Percentiles rank a stretch among this genome's conserved stretches.
Evolutionary conservation across 2,329 filamentous ascomycete species (phyloP).

Genomic region (Alternaria sp.): DNA sequence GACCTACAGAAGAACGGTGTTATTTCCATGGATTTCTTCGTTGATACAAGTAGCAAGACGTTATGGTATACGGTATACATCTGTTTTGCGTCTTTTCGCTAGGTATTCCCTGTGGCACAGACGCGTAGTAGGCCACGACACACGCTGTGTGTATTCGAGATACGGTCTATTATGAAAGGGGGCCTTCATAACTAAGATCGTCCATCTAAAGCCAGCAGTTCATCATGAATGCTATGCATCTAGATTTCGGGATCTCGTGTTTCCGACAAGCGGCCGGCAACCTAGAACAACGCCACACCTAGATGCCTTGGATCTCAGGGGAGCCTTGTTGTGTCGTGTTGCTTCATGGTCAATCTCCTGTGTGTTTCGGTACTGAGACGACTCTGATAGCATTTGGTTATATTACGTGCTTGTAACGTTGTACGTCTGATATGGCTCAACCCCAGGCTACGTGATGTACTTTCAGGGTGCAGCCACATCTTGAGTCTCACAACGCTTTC

Average conservation of each 20-base stretch:
- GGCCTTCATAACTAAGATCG: background rate
- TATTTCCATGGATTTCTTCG: background rate
- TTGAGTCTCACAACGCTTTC: slow-evolving; percentile 27
- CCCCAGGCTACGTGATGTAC: slow-evolving; percentile 18
- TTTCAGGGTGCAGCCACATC: slow-evolving; percentile 35
- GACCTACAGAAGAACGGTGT: background rate
- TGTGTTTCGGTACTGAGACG: slow-evolving; percentile 16
- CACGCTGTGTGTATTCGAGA: background rate
- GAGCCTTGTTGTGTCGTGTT: background rate
- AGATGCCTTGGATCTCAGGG: slow-evolving; percentile 4
- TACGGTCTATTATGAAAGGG: background rate
- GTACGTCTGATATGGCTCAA: slow-evolving; percentile 33
- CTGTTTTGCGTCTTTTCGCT: background rate
- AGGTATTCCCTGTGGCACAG: background rate
- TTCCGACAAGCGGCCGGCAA: slow-evolving; percentile 12
- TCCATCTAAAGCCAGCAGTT: background rate
- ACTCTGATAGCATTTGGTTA: slow-evolving; percentile 25
- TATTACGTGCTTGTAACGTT: slow-evolving; percentile 34
- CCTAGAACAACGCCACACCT: background rate
- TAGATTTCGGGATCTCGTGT: slow-evolving; percentile 1
- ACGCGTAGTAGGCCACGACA: background rate
- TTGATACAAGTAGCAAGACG: background rate
- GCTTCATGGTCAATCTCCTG: slow-evolving; percentile 2
- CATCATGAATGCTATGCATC: slow-evolving; percentile 1
- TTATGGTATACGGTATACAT: background rate